A percentile compares a stretch with the other conserved stretches of the same genome.
Conservation (phyloP, 345 rosid species). For the Fremontodendron californicum region DNA sequence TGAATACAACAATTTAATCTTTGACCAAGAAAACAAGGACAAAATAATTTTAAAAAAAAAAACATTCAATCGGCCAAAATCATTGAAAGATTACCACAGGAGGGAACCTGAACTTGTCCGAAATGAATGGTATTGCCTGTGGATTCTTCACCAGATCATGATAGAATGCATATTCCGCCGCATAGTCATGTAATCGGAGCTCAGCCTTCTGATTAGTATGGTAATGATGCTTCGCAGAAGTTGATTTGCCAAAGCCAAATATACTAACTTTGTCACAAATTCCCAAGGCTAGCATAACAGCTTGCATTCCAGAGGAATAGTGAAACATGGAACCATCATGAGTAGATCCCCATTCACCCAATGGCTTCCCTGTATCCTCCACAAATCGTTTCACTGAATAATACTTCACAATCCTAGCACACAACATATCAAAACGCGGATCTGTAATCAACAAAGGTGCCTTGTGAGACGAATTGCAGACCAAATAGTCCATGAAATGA, state of each 20-base stretch:
- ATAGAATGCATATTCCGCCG: slow-evolving; percentile 74
- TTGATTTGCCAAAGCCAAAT: slow-evolving; percentile 82
- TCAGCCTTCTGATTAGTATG: slow-evolving; percentile 88
- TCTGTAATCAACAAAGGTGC: slow-evolving; percentile 70
- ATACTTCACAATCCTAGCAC: slow-evolving; percentile 74
- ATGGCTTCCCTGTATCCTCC: slow-evolving; percentile 40
- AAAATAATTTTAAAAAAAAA: too few species aligned
- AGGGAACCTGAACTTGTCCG: slow-evolving; percentile 60
- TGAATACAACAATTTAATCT: slow-evolving; percentile 16
- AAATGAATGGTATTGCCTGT: slow-evolving; percentile 64
- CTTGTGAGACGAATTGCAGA: slow-evolving; percentile 54
- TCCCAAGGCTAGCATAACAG: slow-evolving; percentile 74
- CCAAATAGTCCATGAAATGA: slow-evolving; percentile 75
- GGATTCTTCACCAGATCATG: slow-evolving; percentile 55
- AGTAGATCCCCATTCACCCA: slow-evolving; percentile 56
- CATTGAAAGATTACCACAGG: slow-evolving; percentile 57
- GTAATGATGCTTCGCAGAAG: slow-evolving; percentile 72
- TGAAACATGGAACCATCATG: slow-evolving; percentile 84
- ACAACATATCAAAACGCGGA: slow-evolving; percentile 70
- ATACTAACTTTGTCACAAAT: slow-evolving; percentile 71
- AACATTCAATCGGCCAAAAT: slow-evolving; percentile 21
- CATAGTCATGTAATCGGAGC: slow-evolving; percentile 77
- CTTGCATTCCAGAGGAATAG: slow-evolving; percentile 95
- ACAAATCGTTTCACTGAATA: slow-evolving; percentile 66
- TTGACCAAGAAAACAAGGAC: slow-evolving; percentile 4